Base-by-base conservation (phyloP, 2,329 filamentous ascomycete species). In the Aspergillus japonicus region DNA sequence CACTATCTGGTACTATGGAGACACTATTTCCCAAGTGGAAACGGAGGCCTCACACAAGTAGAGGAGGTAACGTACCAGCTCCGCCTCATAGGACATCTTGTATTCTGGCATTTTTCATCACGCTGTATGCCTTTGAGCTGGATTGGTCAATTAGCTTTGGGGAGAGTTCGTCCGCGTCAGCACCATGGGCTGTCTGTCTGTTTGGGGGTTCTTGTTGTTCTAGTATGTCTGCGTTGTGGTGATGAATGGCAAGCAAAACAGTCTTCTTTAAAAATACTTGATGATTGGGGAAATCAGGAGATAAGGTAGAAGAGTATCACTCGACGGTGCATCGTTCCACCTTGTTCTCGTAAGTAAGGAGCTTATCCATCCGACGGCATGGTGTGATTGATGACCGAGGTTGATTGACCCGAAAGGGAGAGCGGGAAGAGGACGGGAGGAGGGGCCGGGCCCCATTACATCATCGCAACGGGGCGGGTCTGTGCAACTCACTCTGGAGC, bases 61-160 rank as follows among this genome's bases (percentile, higher is more conserved):
- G 50, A 19, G 5, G 26, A 8, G 26, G 26, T 29, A 21, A 55
- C 51, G 44, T 48, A 62, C 60, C 57, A 62, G 31, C 60, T 62
- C 60, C 3, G 57, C 39, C 14, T 60, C 59, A 44, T 62, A 62
- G n/a, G 50, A 53, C 19, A 62, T 51, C 19, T 52, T 54, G 35
- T 62, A 56, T 33, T 62, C 55, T 5, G 61, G 49, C 61, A 60
- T 60, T 11, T 26, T 62, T 23, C 14, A 35, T 23, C 31, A 47
- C 14, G 7, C 8, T 39, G 4, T 4, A 26, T n/a, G 29, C 47
- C 29, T 44, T 47, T 19, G 19, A 42, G 21, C 16, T 44, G 2
- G 6, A 7, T 44, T 3, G 16, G 14, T 44, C 39, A 6, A 44
- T 44, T 19, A 0, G 6, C 5, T 16, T 44, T 16, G 6, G 1